Conservation (phyloP, 805 yeast genomes). For the Saturnispora bothae region DNA sequence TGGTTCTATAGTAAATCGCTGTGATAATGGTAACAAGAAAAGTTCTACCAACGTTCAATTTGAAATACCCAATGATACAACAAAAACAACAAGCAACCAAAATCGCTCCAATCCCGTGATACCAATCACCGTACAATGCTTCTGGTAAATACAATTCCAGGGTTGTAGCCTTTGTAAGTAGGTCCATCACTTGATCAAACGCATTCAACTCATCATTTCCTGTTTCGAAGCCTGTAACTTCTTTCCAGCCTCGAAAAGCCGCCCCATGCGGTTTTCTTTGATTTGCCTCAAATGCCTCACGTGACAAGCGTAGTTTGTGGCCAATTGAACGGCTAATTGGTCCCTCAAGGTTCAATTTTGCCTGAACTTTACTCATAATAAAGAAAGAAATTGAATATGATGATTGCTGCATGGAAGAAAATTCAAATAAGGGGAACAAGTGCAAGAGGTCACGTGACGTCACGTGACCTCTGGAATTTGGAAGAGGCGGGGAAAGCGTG, state of each 20-base stretch:
- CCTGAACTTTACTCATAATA: too few relatives aligned
- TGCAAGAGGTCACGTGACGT: too few relatives aligned
- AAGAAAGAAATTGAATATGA: too few relatives aligned
- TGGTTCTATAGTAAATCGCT: constrained; percentile 68
- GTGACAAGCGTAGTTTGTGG: constrained; percentile 13
- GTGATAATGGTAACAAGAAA: constrained; percentile 57
- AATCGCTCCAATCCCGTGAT: constrained; percentile 71
- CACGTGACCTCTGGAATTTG: too few relatives aligned
- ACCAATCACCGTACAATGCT: constrained; percentile 87
- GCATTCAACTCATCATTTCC: constrained; percentile 50
- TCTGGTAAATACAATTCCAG: constrained; percentile 72
- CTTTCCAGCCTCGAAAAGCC: constrained; percentile 87
- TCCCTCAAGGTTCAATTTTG: constrained; percentile 16
- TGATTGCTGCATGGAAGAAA: too few relatives aligned
- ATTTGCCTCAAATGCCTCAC: constrained; percentile 13
- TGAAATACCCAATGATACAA: constrained; percentile 69
- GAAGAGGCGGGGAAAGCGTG: too few relatives aligned
- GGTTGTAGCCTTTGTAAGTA: constrained; percentile 58
- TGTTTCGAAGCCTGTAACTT: constrained; percentile 79
- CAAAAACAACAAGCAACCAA: constrained; percentile 60
- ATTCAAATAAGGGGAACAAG: too few relatives aligned
- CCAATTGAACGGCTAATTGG: constrained; percentile 23
- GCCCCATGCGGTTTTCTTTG: constrained; percentile 46
- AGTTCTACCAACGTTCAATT: constrained; percentile 71
- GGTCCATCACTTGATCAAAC: constrained; percentile 65